Evolutionary conservation across 2,329 filamentous ascomycete genomes (phyloP), one percentile per base, ranked within the genome.

Genomic region (Acephala macrosclerotiorum): DNA sequence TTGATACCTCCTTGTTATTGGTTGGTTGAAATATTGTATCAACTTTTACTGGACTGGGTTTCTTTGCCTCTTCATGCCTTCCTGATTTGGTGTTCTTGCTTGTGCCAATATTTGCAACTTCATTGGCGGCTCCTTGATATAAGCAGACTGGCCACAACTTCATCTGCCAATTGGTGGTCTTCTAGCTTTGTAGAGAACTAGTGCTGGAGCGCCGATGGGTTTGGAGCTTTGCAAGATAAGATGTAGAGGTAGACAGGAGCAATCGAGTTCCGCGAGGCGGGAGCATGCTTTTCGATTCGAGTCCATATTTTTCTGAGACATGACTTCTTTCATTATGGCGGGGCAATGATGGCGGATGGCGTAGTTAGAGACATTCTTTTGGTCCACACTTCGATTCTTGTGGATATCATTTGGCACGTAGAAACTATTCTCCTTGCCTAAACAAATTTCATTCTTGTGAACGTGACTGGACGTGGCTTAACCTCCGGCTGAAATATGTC

Each of bases 361-460:
- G 49, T 53, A 53, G 22, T 29, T 33, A 33, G 49, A 33, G 49
- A 53, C 49, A 33, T 12, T 53, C 49, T 53, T 51, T 53, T 29
- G 49, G 22, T 33, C 49, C 22, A 53, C 49, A 53, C 14, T 4
- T 53, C 26, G 25, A 53, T 53, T 33, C 22, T 53, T 33, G 49
- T 33, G 49, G 49, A 53, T n/a, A 53, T 26, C 22, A 33, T 53
- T 33, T 53, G 49, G 49, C 49, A 53, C 26, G 49, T 53, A 33
- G 49, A 53, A 49, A 53, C 25, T 25, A 53, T 53, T 53, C 49
- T 53, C 49, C 26, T 53, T 53, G 25, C 49, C 49, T 25, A 53
- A 53, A 33, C 12, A 53, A 33, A 29, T 26, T 53, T 53, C 49
- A 53, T 53, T 53, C 49, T 53, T 33, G 49, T 53, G 49, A 53